These are phyloP conservation scores for Hypoxylon lenormandii DNA, from an alignment of 495 filamentous ascomycete species.

Conservation along the genomic window DNA sequence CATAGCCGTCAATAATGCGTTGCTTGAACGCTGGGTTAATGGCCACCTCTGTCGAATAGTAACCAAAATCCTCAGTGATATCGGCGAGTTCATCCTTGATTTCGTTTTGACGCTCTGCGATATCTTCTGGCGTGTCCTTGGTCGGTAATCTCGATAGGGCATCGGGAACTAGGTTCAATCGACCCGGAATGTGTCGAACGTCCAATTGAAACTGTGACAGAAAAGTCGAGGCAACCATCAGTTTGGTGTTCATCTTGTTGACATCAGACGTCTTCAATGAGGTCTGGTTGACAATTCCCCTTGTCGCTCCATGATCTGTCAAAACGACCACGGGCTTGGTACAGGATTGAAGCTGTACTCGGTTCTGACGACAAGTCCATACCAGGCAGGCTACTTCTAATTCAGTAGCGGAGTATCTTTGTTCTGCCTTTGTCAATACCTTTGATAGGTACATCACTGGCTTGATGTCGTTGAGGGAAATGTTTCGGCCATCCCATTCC, in stretches of 20 bases:
- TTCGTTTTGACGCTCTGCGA: background rate
- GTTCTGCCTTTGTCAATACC: conserved; percentile 2
- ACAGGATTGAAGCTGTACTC: background rate
- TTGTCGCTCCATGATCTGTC: background rate
- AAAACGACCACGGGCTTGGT: background rate
- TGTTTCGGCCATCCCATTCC: background rate
- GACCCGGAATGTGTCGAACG: conserved; percentile 4
- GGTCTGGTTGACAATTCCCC: background rate
- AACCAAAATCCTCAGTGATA: conserved; percentile 3
- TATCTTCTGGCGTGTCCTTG: background rate
- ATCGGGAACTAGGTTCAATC: conserved; percentile 5
- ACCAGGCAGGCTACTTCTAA: conserved; percentile 4
- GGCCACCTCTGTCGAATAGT: background rate
- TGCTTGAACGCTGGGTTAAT: background rate
- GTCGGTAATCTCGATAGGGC: conserved; percentile 4
- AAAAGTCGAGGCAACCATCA: background rate
- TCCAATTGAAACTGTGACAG: conserved; percentile 1
- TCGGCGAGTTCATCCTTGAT: conserved; percentile 3
- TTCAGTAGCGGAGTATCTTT: background rate
- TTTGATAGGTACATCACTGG: conserved; percentile 2
- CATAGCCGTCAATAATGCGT: background rate
- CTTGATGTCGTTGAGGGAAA: background rate
- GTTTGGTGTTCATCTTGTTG: background rate
- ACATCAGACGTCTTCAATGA: background rate
- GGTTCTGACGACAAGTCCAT: background rate